phyloP scores from a whole-genome alignment of 257 asterid species.

The Paulownia fortunei region DNA sequence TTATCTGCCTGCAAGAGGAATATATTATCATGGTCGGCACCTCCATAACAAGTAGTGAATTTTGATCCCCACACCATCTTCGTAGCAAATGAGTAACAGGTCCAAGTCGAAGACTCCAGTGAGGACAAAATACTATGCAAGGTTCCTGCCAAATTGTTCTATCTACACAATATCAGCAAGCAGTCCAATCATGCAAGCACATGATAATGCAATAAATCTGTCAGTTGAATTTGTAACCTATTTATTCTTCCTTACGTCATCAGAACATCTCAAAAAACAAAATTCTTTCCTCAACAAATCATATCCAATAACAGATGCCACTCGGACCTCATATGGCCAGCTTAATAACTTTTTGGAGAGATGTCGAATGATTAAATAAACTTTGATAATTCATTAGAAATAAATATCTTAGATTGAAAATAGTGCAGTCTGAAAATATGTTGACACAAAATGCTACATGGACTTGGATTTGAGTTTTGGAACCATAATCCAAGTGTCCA shows the following conservation, averaged over 20 bases:
- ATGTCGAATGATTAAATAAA: neutral
- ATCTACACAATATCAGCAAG: conserved; percentile 36
- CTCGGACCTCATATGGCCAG: neutral
- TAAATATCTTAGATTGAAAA: neutral
- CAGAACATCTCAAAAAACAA: neutral
- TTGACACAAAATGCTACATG: neutral
- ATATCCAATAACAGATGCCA: neutral
- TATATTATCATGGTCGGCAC: conserved; percentile 34
- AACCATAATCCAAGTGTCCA: neutral
- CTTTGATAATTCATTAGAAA: neutral
- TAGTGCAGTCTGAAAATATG: neutral
- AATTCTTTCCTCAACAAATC: neutral
- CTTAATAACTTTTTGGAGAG: conserved; percentile 10
- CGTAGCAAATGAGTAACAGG: conserved; percentile 82
- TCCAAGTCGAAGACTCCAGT: conserved; percentile 94
- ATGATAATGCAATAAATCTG: conserved; percentile 16
- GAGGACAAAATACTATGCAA: conserved; percentile 89
- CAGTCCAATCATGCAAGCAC: conserved; percentile 25
- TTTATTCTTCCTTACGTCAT: neutral
- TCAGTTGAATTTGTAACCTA: conserved; percentile 8
- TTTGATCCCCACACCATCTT: conserved; percentile 75
- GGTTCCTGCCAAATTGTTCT: conserved; percentile 90
- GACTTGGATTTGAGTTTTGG: neutral
- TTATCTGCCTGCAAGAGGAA: neutral
- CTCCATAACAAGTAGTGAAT: conserved; percentile 87